Percentiles rank a stretch among this genome's conserved stretches.
Evolutionary conservation across 306 rosid species (phyloP).

Genomic region (Citrullus amarus): DNA sequence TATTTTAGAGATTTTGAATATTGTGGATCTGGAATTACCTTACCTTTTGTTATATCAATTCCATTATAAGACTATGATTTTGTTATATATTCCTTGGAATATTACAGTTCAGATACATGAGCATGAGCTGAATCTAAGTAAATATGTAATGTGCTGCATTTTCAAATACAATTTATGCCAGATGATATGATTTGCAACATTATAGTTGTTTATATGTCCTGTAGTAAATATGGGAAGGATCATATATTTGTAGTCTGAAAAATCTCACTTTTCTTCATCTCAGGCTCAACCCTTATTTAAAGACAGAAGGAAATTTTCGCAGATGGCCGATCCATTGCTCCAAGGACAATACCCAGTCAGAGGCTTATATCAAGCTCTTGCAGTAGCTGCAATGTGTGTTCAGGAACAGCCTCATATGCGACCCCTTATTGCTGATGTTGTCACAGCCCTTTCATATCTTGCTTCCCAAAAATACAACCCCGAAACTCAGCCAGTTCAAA

Average conservation of each 20-base stretch:
- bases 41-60: neutral
- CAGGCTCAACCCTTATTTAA: slow-evolving; percentile 50
- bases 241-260: neutral
- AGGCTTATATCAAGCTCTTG: slow-evolving; percentile 51
- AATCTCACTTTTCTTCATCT: neutral
- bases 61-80: neutral
- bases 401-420: slow-evolving; percentile 52
- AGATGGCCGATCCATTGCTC: slow-evolving; percentile 42
- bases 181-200: neutral
- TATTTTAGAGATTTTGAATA: neutral
- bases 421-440: slow-evolving; percentile 46
- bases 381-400: slow-evolving; percentile 54
- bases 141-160: neutral
- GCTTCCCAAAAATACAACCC: slow-evolving; percentile 38
- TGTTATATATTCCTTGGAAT: neutral
- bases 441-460: slow-evolving; percentile 42
- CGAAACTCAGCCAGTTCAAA: slow-evolving; percentile 21
- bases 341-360: slow-evolving; percentile 48
- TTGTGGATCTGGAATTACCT: neutral
- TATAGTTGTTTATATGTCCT: neutral
- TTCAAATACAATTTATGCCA: neutral
- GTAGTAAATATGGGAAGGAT: neutral
- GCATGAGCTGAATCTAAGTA: neutral
- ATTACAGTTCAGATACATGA: neutral
- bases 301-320: slow-evolving; percentile 37